Evolutionary conservation across 495 filamentous ascomycete species (phyloP).

Genomic region (Penicillium roqueforti): DNA sequence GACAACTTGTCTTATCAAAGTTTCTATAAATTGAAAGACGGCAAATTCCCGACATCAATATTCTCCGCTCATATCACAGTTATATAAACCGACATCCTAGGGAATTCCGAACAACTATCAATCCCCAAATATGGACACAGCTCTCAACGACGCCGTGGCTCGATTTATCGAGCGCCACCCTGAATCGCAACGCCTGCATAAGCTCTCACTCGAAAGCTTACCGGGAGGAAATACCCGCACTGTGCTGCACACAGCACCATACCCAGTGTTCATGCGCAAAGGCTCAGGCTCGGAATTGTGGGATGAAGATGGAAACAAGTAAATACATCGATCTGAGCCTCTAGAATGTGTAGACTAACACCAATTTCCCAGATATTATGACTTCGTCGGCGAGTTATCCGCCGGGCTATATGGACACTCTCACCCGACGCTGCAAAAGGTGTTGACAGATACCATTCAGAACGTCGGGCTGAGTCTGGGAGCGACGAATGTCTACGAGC

Average conservation of each 20-base stretch:
- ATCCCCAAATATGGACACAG: background rate
- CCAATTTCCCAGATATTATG: slow-evolving; percentile 14
- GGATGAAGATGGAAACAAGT: slow-evolving; percentile 12
- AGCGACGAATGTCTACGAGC: slow-evolving; percentile 37
- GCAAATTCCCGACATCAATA: background rate
- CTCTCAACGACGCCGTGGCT: background rate
- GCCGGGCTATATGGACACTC: slow-evolving; percentile 55
- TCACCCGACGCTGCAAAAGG: slow-evolving; percentile 34
- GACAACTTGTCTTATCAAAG: no score
- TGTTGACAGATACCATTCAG: slow-evolving; percentile 34
- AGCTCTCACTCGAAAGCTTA: slow-evolving; percentile 2
- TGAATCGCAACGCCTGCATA: background rate
- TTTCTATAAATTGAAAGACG: background rate
- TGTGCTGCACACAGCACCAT: slow-evolving; percentile 13
- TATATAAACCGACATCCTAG: background rate
- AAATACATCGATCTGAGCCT: background rate
- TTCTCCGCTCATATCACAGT: background rate
- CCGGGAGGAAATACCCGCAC: slow-evolving; percentile 16
- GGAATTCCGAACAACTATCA: background rate
- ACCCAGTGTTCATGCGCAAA: slow-evolving; percentile 7
- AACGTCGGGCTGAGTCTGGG: slow-evolving; percentile 40
- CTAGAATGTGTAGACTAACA: background rate
- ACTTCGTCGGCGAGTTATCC: slow-evolving; percentile 50
- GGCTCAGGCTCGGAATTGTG: background rate
- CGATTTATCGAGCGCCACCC: slow-evolving; percentile 1